phyloP scores from a whole-genome alignment of 345 rosid genomes.

The Nasturtium officinale region DNA sequence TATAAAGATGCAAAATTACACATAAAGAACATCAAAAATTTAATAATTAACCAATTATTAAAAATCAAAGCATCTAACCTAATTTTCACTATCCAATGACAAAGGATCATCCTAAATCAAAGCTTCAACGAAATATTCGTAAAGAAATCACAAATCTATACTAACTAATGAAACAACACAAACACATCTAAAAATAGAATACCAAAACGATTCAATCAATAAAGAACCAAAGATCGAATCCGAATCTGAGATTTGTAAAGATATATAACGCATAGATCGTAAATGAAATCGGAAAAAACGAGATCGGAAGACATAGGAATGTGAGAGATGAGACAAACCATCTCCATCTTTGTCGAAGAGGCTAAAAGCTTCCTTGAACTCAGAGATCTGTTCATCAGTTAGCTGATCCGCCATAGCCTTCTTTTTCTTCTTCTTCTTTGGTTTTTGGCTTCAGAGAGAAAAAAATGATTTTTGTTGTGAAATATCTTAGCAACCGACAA shows the following conservation, averaged over 20 bases:
- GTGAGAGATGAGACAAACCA: conserved; percentile 30
- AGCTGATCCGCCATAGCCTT: conserved; percentile 41
- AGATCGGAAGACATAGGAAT: not conserved
- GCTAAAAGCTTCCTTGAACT: conserved; percentile 43
- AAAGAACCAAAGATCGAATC: too few species aligned
- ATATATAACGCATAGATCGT: not conserved
- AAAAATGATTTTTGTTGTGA: conserved; percentile 5
- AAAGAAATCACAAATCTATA: too few species aligned
- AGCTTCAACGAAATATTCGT: not conserved
- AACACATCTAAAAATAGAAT: too few species aligned
- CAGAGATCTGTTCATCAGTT: conserved; percentile 42
- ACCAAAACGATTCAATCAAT: too few species aligned
- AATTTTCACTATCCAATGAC: not conserved
- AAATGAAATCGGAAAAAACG: not conserved
- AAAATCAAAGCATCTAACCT: not conserved
- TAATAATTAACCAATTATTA: not conserved
- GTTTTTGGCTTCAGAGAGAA: not conserved
- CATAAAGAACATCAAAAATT: too few species aligned
- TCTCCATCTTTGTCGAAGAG: conserved; percentile 44
- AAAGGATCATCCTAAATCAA: not conserved
- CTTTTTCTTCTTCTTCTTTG: not conserved
- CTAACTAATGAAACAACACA: too few species aligned
- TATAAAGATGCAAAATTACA: too few species aligned
- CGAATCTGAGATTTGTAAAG: not conserved
- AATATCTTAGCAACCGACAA: conserved; percentile 19